Evolutionary conservation across 345 rosid genomes (phyloP), one percentile per base, ranked within the genome.

Genomic region (Brassica incana): DNA sequence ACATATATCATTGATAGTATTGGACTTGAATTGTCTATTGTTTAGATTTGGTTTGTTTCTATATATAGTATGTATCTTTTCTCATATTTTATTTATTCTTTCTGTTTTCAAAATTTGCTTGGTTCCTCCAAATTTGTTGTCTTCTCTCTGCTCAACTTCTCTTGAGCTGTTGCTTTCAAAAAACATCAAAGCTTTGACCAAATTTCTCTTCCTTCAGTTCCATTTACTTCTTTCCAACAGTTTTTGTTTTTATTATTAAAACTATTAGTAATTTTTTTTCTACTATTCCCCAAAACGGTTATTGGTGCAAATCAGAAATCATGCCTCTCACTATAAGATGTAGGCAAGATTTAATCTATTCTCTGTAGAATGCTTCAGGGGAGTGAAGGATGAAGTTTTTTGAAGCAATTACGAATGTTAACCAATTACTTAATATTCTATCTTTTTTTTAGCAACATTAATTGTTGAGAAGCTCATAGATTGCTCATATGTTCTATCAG

Each of bases 121-220:
- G 32, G 32, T 29, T 29, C 32, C 32, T 29, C 5, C 5, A 29
- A 29, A 29, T 29, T 71, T 75, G 59, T 81, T 81, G 80, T 65
- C 83, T 52, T 52, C 58, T 52, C 58, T 52, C 58, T 52, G 58
- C 1, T 87, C 86, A 78, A 78, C 33, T 76, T 65, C 80, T 77
- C 76, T 86, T 85, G 87, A 84, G 83, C 89, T 83, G 97, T 93
- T 88, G 90, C 91, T 88, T 88, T 90, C 97, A 87, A 59, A 58
- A 88, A 91, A 85, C 88, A 88, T 70, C 86, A 89, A 90, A 85
- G 86, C 91, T 93, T 93, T 90, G 94, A 90, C 94, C 81, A 79
- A 64, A 56, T 81, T 77, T 69, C 56, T 74, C 33, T 67, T 77
- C 82, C 76, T 73, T 75, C 67, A 45, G 67, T 78, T 78, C 69